These are phyloP conservation scores for Dendrobium huoshanense DNA, from an alignment of 106 monocot species.

Conservation along the genomic window DNA sequence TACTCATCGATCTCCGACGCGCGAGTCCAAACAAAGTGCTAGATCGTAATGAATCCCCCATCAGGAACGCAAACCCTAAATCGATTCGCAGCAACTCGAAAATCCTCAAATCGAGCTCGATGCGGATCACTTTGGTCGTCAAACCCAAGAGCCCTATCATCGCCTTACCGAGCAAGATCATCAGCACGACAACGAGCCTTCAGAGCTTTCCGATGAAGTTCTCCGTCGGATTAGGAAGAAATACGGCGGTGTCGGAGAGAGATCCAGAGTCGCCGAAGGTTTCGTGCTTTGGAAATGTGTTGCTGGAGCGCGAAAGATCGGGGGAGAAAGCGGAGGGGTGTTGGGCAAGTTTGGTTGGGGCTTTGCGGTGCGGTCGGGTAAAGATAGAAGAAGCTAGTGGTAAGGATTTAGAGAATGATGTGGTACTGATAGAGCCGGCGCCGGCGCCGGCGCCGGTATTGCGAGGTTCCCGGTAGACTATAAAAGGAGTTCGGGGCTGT, in stretches of 20 bases:
- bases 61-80: not conserved
- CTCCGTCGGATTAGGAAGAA: not conserved
- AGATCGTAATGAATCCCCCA: not conserved
- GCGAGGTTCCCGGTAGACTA: too few relatives aligned
- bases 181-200: not conserved
- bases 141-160: not conserved
- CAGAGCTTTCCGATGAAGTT: not conserved
- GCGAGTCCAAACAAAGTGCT: not conserved
- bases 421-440: too few relatives aligned
- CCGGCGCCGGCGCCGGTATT: too few relatives aligned
- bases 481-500: too few relatives aligned
- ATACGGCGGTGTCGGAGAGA: not conserved
- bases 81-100: not conserved
- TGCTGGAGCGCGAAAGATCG: conserved; percentile 8
- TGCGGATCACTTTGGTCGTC: not conserved
- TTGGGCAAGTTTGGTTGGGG: too few relatives aligned
- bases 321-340: too few relatives aligned
- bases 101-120: not conserved
- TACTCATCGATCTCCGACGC: not conserved
- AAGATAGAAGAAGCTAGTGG: too few relatives aligned
- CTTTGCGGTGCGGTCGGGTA: too few relatives aligned
- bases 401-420: too few relatives aligned
- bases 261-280: conserved; percentile 17
- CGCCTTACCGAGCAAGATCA: not conserved
- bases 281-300: conserved; percentile 14